These are phyloP conservation scores for Wickerhamiella azyma DNA, from an alignment of 805 yeast species.

Conservation along the genomic window DNA sequence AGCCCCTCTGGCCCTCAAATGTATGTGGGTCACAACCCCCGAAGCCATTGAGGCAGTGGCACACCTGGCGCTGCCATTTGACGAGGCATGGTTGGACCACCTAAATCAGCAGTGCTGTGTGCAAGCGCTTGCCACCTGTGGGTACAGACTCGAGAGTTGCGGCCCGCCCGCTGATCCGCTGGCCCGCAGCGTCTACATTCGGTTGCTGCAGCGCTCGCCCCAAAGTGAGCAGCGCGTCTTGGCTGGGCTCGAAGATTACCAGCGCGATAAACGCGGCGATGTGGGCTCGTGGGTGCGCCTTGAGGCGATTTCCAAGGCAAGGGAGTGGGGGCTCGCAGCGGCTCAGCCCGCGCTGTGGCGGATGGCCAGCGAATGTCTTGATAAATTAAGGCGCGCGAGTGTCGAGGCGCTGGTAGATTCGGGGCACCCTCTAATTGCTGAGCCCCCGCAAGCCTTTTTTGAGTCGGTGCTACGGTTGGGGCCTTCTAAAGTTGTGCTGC, in stretches of 20 bases:
- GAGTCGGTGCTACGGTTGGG: not conserved
- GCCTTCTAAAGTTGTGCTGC: not conserved
- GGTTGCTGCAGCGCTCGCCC: not conserved
- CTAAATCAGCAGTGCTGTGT: not conserved
- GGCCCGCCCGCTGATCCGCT: not conserved
- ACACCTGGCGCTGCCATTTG: not conserved
- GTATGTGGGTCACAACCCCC: constrained; percentile 1
- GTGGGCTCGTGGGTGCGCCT: constrained; percentile 68
- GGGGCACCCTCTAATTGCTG: not conserved
- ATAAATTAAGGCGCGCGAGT: constrained; percentile 31
- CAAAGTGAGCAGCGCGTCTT: constrained; percentile 16
- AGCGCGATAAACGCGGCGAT: constrained; percentile 73
- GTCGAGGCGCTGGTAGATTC: not conserved
- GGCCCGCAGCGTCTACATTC: not conserved
- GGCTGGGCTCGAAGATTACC: constrained; percentile 54
- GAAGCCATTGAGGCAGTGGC: not conserved
- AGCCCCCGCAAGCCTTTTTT: not conserved
- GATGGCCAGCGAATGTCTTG: constrained; percentile 51
- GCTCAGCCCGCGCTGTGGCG: constrained; percentile 35
- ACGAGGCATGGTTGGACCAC: not conserved
- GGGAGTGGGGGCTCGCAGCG: constrained; percentile 10
- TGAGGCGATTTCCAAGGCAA: constrained; percentile 34
- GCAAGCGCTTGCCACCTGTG: not conserved
- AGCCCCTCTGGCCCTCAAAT: not conserved
- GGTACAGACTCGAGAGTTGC: not conserved